These are phyloP conservation scores for Ramaria rubella DNA, from an alignment of 768 basidiomycete genomes.

Conservation along the genomic window DNA sequence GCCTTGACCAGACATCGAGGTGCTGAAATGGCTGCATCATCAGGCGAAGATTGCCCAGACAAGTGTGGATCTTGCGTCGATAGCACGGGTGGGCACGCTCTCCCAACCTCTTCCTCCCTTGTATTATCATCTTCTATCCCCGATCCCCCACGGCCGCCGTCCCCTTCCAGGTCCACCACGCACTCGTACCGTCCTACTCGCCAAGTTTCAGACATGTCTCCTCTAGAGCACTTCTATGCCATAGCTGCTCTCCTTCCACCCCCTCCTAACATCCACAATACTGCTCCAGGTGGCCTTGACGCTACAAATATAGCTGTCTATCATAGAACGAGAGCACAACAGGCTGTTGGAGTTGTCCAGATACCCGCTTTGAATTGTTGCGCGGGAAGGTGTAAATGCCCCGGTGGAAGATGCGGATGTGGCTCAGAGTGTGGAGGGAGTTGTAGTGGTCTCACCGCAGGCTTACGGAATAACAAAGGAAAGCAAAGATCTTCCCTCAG, in stretches of 20 bases:
- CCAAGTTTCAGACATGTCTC: constrained; percentile 21
- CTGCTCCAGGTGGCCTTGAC: constrained; percentile 36
- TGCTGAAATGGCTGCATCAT: constrained; percentile 33
- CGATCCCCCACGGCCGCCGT: too few relatives aligned
- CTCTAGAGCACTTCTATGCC: constrained; percentile 60
- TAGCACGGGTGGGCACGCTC: constrained; percentile 35
- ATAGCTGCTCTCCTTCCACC: constrained; percentile 65
- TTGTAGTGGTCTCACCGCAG: constrained; percentile 20
- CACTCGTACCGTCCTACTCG: constrained; percentile 11
- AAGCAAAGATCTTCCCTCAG: background rate
- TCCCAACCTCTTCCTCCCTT: constrained; percentile 27
- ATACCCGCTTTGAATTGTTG: constrained; percentile 66
- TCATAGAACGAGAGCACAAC: constrained; percentile 20
- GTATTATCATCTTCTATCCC: background rate
- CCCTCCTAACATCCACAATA: constrained; percentile 37
- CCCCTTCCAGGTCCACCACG: too few relatives aligned
- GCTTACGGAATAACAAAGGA: background rate
- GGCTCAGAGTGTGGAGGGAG: constrained; percentile 50
- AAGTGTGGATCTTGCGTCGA: constrained; percentile 64
- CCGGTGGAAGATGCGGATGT: constrained; percentile 48
- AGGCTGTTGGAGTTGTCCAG: constrained; percentile 44
- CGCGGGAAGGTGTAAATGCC: constrained; percentile 54
- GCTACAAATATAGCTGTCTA: constrained; percentile 46
- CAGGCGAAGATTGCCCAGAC: constrained; percentile 35
- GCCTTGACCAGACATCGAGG: constrained; percentile 45